Evolutionary conservation across 2,329 filamentous ascomycete genomes (phyloP).

Genomic region (Orbilia ellipsospora): DNA sequence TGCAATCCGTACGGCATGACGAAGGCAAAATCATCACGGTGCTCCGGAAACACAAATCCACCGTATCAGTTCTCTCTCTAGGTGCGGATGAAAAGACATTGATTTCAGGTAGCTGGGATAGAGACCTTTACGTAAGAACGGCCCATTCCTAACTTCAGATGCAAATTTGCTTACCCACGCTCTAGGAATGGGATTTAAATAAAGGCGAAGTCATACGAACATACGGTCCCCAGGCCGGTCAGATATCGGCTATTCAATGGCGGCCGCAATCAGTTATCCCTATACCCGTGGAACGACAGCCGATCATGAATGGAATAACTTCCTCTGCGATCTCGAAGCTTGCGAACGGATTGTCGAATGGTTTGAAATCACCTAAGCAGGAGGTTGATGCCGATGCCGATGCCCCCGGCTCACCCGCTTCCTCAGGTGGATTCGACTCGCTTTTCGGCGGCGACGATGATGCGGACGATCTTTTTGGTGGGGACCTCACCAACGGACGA

Average conservation of each 20-base stretch:
- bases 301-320: constrained; percentile 69
- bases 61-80: constrained; percentile 86
- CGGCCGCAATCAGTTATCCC: constrained; percentile 79
- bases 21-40: constrained; percentile 89
- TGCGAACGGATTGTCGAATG: constrained; percentile 58
- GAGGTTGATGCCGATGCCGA: constrained; percentile 56
- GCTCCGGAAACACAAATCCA: constrained; percentile 85
- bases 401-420: constrained; percentile 58
- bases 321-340: constrained; percentile 56
- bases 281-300: constrained; percentile 72
- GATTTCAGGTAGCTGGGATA: constrained; percentile 96
- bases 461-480: constrained; percentile 75
- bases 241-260: constrained; percentile 88
- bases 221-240: constrained; percentile 77
- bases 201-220: constrained; percentile 79
- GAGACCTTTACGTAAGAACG: constrained; percentile 72
- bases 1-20: constrained; percentile 92
- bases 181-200: constrained; percentile 87
- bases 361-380: constrained; percentile 41
- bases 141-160: not conserved
- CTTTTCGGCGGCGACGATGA: constrained; percentile 86
- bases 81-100: constrained; percentile 86
- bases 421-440: constrained; percentile 69
- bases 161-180: constrained; percentile 16
- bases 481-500: constrained; percentile 72